Conservation (phyloP, 768 basidiomycete species). For the Lactifluus hygrophoroides region DNA sequence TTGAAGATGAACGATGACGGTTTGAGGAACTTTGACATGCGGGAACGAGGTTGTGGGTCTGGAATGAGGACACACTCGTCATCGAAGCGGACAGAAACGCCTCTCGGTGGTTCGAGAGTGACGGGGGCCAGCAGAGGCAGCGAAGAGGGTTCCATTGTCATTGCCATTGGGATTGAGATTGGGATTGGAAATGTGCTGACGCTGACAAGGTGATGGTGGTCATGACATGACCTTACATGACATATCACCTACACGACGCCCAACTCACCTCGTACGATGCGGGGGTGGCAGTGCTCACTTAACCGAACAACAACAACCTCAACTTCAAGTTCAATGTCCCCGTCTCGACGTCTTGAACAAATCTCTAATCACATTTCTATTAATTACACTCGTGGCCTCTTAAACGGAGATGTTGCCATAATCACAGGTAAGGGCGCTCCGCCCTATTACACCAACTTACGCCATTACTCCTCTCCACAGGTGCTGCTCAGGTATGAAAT, state of each 20-base stretch:
- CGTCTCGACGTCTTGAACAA: conserved; percentile 42
- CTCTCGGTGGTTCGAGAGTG: conserved; percentile 19
- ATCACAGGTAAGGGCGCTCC: conserved; percentile 53
- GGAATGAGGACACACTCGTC: conserved; percentile 68
- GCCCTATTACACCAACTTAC: neutral
- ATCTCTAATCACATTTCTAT: conserved; percentile 63
- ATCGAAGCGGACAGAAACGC: conserved; percentile 54
- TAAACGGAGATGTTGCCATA: conserved; percentile 74
- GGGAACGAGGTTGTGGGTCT: conserved; percentile 35
- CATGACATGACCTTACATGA: too few species aligned
- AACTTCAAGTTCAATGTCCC: too few species aligned
- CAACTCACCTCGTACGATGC: too few species aligned
- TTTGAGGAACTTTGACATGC: conserved; percentile 46
- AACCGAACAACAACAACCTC: too few species aligned
- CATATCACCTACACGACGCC: too few species aligned
- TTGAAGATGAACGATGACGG: conserved; percentile 65
- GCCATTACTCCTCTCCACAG: conserved; percentile 27
- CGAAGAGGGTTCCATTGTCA: neutral
- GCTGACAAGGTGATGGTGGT: too few species aligned
- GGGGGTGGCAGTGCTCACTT: conserved; percentile 11
- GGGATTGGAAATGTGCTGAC: too few species aligned
- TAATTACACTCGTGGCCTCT: conserved; percentile 42
- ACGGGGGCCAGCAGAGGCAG: neutral
- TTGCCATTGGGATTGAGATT: neutral
- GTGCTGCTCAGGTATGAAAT: conserved; percentile 62